phyloP scores from a whole-genome alignment of 83 land plant genomes.

The Diphasiastrum complanatum region DNA sequence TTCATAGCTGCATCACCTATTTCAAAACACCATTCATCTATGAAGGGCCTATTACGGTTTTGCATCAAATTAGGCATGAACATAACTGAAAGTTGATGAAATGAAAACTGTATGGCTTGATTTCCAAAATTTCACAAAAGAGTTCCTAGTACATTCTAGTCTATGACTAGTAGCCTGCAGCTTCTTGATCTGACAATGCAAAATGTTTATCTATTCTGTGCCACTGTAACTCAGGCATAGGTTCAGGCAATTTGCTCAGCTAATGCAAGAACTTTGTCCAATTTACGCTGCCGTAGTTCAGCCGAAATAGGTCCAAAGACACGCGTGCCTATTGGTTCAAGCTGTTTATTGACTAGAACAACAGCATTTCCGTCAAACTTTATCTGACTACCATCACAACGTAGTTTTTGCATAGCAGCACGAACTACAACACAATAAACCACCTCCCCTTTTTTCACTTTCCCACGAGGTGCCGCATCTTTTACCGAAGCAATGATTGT shows the following conservation, averaged over 20 bases:
- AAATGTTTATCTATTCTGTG: too few relatives aligned
- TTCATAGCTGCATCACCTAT: too few relatives aligned
- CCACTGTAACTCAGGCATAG: too few relatives aligned
- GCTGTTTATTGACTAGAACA: slow-evolving; percentile 81
- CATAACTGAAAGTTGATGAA: too few relatives aligned
- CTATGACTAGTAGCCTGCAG: too few relatives aligned
- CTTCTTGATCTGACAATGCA: too few relatives aligned
- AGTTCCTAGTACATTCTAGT: too few relatives aligned
- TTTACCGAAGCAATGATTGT: slow-evolving; percentile 91
- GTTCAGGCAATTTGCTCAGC: slow-evolving; percentile 82
- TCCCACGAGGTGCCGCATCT: slow-evolving; percentile 70
- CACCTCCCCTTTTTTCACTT: slow-evolving; percentile 92
- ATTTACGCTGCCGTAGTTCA: slow-evolving; percentile 72
- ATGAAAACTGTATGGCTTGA: too few relatives aligned
- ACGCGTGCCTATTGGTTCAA: slow-evolving; percentile 85
- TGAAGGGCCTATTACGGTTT: too few relatives aligned
- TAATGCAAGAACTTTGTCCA: slow-evolving; percentile 69
- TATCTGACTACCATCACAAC: slow-evolving; percentile 88
- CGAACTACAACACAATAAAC: slow-evolving; percentile 85
- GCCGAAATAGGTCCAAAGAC: slow-evolving; percentile 90
- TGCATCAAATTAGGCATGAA: too few relatives aligned
- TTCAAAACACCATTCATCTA: too few relatives aligned
- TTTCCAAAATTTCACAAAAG: too few relatives aligned
- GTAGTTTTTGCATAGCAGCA: slow-evolving; percentile 71
- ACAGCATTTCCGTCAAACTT: slow-evolving; percentile 90